Percentiles rank a stretch among this genome's conserved stretches.
Evolutionary conservation across 768 basidiomycete genomes (phyloP).

Genomic region (Tulasnella sp.): DNA sequence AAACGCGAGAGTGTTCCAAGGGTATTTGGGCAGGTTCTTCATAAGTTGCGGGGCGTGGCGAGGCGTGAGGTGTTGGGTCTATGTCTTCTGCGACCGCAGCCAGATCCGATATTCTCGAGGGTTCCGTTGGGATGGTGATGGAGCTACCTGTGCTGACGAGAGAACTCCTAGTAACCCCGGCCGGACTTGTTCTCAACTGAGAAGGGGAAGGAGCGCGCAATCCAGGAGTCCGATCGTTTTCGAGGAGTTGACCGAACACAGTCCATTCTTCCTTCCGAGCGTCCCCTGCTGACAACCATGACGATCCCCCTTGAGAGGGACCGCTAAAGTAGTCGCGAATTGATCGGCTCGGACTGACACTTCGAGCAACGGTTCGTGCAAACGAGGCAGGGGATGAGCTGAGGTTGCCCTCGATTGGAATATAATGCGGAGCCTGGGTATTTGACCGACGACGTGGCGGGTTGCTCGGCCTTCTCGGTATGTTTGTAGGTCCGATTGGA

Average conservation of each 20-base stretch:
- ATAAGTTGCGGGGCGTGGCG: background rate
- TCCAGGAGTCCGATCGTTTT: conserved; percentile 11
- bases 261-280: conserved; percentile 10
- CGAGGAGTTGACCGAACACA: conserved; percentile 14
- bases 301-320: background rate
- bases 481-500: background rate
- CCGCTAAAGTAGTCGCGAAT: background rate
- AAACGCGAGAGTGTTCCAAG: background rate
- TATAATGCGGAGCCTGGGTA: background rate
- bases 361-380: background rate
- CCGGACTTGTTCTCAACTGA: background rate
- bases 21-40: background rate
- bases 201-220: background rate
- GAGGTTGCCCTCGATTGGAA: background rate
- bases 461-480: background rate
- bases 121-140: background rate
- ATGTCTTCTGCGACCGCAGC: background rate
- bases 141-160: background rate
- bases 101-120: background rate
- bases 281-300: background rate
- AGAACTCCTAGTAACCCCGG: background rate
- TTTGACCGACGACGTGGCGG: background rate
- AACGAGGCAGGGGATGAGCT: background rate
- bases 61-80: background rate
- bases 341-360: background rate